These are phyloP conservation scores for Prasinococcaceae sp. DNA, from an alignment of 139 green algal species.

Conservation along the genomic window DNA sequence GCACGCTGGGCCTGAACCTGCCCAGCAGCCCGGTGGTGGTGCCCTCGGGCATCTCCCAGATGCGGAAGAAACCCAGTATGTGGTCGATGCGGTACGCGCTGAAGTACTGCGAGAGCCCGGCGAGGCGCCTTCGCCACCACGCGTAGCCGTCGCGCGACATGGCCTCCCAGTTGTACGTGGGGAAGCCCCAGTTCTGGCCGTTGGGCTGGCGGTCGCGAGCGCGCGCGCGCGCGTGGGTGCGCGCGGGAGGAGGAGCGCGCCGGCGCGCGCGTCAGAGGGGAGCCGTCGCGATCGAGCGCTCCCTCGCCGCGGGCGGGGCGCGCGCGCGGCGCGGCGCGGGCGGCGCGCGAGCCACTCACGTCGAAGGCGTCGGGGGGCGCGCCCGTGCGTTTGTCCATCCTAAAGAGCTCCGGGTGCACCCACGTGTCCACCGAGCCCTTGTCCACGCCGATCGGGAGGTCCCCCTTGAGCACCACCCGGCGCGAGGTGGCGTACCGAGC, in stretches of 20 bases:
- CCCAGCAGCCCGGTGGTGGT: conserved; percentile 46
- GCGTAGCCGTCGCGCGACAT: conserved; percentile 74
- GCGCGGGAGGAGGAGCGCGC: no score
- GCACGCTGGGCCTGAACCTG: conserved; percentile 65
- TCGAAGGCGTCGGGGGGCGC: conserved; percentile 82
- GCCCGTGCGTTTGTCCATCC: conserved; percentile 74
- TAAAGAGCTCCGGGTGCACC: conserved; percentile 66
- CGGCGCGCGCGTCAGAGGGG: no score
- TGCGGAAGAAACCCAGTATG: conserved; percentile 95
- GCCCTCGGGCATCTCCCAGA: conserved; percentile 76
- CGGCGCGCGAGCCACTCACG: no score
- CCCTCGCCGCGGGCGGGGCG: no score
- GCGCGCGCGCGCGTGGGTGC: no score
- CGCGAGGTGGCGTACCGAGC: conserved; percentile 40
- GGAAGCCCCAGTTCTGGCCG: conserved; percentile 93
- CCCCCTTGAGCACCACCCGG: conserved; percentile 79
- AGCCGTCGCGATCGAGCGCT: no score
- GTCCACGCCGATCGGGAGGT: conserved; percentile 93
- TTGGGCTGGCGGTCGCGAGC: no score
- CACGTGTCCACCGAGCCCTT: conserved; percentile 85
- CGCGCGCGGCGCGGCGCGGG: no score
- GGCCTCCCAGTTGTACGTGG: conserved; percentile 92
- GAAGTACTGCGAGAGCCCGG: conserved; percentile 69
- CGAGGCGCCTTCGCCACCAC: conserved; percentile 71
- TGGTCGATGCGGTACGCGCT: conserved; percentile 90